phyloP scores from a whole-genome alignment of 2,329 filamentous ascomycete genomes.

The Chaetoscypha palmicola region DNA sequence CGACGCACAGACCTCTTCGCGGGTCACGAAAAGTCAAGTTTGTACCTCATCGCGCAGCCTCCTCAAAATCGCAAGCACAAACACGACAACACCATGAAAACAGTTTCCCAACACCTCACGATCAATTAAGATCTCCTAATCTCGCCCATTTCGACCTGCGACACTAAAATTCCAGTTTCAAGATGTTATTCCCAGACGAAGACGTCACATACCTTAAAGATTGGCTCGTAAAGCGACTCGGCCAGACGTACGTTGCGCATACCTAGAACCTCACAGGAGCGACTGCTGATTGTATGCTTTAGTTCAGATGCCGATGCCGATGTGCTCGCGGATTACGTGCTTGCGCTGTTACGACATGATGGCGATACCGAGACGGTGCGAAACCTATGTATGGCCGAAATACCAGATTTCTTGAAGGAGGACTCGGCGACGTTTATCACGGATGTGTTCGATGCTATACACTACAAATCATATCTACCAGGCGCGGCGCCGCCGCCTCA shows the following conservation, averaged over 20 bases:
- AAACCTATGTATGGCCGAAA: conserved; percentile 61
- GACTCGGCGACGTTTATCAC: conserved; percentile 58
- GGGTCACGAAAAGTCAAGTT: conserved; percentile 2
- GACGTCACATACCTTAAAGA: conserved; percentile 60
- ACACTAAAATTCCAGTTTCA: not conserved
- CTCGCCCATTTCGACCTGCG: not conserved
- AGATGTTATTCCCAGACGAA: conserved; percentile 56
- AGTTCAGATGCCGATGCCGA: conserved; percentile 76
- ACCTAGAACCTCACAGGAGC: not conserved
- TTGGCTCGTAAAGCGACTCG: conserved; percentile 72
- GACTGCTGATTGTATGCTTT: not conserved
- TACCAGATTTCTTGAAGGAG: conserved; percentile 69
- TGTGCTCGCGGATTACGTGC: conserved; percentile 78
- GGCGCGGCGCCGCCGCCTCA: conserved; percentile 39
- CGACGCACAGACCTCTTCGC: not conserved
- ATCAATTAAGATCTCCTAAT: not conserved
- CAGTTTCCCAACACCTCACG: not conserved
- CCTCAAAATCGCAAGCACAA: no score
- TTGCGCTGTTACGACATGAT: conserved; percentile 67
- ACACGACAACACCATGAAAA: not conserved
- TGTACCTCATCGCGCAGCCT: not conserved
- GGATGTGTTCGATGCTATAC: conserved; percentile 62
- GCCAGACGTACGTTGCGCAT: conserved; percentile 54
- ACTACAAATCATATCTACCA: conserved; percentile 54
- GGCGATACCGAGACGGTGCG: conserved; percentile 58